A percentile compares a stretch with the other conserved stretches of the same genome.
Conservation (phyloP, 2,329 filamentous ascomycete species). For the Penicillium sp. region DNA sequence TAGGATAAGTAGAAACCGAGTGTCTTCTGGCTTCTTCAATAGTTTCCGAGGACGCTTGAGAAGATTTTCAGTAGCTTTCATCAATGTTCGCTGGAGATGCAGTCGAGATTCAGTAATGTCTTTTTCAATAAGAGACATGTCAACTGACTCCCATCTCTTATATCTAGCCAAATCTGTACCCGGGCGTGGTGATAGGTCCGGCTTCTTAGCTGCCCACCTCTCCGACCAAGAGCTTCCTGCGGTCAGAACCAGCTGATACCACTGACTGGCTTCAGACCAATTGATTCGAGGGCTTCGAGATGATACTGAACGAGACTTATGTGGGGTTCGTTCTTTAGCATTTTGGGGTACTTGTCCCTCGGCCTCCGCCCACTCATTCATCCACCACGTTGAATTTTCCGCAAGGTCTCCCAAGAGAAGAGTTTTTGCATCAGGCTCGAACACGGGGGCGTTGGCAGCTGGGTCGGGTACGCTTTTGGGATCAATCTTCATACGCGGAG, state of each 20-base stretch:
- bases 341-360: conserved; percentile 29
- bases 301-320: conserved; percentile 46
- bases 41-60: conserved; percentile 75
- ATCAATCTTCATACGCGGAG: conserved; percentile 32
- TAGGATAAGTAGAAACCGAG: conserved; percentile 76
- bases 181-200: conserved; percentile 27
- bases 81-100: conserved; percentile 66
- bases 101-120: conserved; percentile 63
- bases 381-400: conserved; percentile 83
- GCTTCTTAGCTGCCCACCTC: conserved; percentile 57
- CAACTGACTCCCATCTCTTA: conserved; percentile 43
- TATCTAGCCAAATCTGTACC: conserved; percentile 22
- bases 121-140: conserved; percentile 50
- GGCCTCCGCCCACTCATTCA: conserved; percentile 55
- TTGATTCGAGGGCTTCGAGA: conserved; percentile 69
- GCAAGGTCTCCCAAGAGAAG: conserved; percentile 72
- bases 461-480: conserved; percentile 30
- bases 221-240: conserved; percentile 67
- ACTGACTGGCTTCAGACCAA: conserved; percentile 69
- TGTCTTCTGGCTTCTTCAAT: conserved; percentile 66
- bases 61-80: conserved; percentile 77
- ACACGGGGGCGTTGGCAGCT: conserved; percentile 44
- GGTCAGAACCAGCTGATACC: conserved; percentile 71
- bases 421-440: conserved; percentile 72
- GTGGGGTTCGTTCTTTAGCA: conserved; percentile 34